These are phyloP conservation scores for Lagenidium giganteum DNA, from an alignment of 352 stramenopile species.

Conservation along the genomic window DNA sequence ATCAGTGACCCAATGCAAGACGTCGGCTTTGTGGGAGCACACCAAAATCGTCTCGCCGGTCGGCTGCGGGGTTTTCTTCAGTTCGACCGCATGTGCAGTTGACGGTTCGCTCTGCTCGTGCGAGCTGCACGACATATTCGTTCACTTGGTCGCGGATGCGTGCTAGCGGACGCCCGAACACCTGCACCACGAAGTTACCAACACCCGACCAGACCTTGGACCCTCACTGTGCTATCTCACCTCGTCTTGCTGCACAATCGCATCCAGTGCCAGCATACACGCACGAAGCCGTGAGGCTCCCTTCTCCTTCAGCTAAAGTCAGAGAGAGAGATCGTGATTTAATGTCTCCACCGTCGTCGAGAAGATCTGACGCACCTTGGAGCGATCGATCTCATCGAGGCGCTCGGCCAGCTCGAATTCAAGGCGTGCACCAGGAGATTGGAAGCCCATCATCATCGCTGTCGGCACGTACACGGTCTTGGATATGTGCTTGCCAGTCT, in stretches of 20 bases:
- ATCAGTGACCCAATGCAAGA: too few species aligned
- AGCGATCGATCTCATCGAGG: constrained; percentile 61
- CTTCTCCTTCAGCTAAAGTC: constrained; percentile 48
- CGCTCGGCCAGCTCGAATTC: constrained; percentile 62
- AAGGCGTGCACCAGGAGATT: constrained; percentile 39
- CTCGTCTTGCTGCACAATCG: constrained; percentile 54
- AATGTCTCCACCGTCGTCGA: too few species aligned
- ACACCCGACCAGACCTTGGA: not conserved
- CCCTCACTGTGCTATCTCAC: constrained; percentile 11
- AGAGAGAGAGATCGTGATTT: constrained; percentile 1
- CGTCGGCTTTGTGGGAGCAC: too few species aligned
- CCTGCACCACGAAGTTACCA: constrained; percentile 15
- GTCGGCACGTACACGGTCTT: too few species aligned
- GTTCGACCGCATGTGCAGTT: constrained; percentile 8
- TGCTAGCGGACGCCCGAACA: constrained; percentile 41
- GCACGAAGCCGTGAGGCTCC: constrained; percentile 37
- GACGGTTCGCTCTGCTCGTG: constrained; percentile 16
- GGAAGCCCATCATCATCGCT: constrained; percentile 27
- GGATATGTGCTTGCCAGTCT: too few species aligned
- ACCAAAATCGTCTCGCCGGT: too few species aligned
- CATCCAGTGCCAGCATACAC: constrained; percentile 43
- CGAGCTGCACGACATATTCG: constrained; percentile 31
- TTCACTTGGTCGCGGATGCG: constrained; percentile 63
- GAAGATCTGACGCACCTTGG: constrained; percentile 26
- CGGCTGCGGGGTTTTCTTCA: too few species aligned